phyloP scores from a whole-genome alignment of 2,329 filamentous ascomycete genomes.

The Rutstroemia sydowiana region DNA sequence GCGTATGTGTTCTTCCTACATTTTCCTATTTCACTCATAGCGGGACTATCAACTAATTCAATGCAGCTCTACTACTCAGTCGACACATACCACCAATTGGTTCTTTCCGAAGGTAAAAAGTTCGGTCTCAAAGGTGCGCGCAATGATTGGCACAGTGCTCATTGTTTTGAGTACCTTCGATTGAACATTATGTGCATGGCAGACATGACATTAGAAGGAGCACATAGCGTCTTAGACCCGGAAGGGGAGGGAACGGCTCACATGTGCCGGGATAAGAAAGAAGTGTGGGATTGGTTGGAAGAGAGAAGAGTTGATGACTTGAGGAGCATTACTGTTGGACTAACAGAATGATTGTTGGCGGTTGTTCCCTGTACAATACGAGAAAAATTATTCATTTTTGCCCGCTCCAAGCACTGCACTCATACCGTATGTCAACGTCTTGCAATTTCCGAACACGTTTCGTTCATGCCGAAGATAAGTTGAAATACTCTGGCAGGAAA shows the following conservation, averaged over 20 bases:
- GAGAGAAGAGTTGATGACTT: constrained; percentile 29
- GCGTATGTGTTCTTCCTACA: constrained; percentile 13
- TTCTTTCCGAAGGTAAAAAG: constrained; percentile 16
- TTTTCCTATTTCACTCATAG: not conserved
- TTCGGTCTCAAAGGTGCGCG: constrained; percentile 27
- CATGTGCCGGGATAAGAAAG: constrained; percentile 28
- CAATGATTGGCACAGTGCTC: constrained; percentile 26
- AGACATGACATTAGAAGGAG: constrained; percentile 32
- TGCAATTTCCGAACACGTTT: no score
- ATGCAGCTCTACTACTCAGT: constrained; percentile 27
- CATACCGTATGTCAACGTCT: no score
- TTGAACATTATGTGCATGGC: constrained; percentile 29
- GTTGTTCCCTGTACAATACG: no score
- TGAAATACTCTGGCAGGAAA: no score
- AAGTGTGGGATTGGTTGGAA: constrained; percentile 30
- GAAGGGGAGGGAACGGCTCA: constrained; percentile 28
- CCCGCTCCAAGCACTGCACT: no score
- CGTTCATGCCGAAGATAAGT: no score
- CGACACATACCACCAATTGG: constrained; percentile 30
- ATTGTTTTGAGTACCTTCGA: constrained; percentile 31
- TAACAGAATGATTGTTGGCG: not conserved
- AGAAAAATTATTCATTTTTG: no score
- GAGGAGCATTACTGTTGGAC: constrained; percentile 26
- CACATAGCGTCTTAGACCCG: constrained; percentile 20
- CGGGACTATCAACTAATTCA: not conserved